These are phyloP conservation scores for Solanum pimpinellifolium DNA, from an alignment of 257 asterid species.

Conservation along the genomic window DNA sequence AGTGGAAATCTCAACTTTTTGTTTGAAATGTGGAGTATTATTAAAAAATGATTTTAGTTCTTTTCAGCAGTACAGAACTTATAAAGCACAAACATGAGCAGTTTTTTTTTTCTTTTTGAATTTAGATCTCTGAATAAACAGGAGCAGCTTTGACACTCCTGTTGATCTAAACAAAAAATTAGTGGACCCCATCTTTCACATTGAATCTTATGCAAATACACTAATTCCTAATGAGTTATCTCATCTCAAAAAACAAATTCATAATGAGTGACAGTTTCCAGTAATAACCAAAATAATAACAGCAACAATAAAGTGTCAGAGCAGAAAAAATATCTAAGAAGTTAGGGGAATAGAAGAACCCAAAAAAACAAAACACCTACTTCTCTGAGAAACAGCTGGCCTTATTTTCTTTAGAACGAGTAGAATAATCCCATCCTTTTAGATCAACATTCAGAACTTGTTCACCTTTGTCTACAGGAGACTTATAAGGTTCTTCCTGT, in stretches of 20 bases:
- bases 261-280: neutral
- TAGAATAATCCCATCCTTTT: neutral
- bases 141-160: neutral
- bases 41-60: neutral
- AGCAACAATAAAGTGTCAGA: neutral
- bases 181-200: neutral
- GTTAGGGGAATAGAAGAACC: neutral
- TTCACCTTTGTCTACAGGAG: neutral
- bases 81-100: neutral
- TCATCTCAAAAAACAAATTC: neutral
- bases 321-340: neutral
- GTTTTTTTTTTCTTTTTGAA: neutral
- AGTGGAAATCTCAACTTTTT: neutral
- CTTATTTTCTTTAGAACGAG: neutral
- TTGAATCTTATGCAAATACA: neutral
- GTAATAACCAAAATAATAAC: neutral
- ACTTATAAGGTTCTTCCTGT: neutral
- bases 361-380: neutral
- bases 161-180: neutral
- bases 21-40: neutral
- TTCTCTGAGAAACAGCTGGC: neutral
- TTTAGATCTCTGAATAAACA: neutral
- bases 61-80: neutral
- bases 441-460: neutral
- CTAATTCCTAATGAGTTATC: neutral